Evolutionary conservation across 345 rosid species (phyloP).

Genomic region (Stellera chamaejasme): DNA sequence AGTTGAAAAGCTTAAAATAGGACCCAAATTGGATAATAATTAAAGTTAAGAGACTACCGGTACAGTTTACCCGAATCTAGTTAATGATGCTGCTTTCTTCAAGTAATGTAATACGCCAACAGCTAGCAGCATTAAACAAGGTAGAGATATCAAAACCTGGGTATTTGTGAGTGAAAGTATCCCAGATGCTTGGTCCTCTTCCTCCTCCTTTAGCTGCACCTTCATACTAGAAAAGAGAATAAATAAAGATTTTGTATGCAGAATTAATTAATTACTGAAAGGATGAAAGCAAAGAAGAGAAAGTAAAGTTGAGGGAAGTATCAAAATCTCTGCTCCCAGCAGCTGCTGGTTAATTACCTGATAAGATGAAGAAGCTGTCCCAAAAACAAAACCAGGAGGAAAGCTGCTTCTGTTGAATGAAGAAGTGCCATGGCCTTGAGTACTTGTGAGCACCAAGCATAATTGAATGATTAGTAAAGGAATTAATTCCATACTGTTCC

Average conservation of each 20-base stretch:
- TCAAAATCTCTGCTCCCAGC: too few species aligned
- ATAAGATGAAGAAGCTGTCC: constrained; percentile 37
- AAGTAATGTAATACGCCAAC: too few species aligned
- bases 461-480: too few species aligned
- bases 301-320: background rate
- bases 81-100: too few species aligned
- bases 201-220: constrained; percentile 22
- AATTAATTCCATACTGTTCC: too few species aligned
- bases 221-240: constrained; percentile 24
- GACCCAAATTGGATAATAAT: too few species aligned
- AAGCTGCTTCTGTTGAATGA: constrained; percentile 21
- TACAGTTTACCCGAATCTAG: too few species aligned
- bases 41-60: too few species aligned
- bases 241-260: background rate
- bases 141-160: constrained; percentile 19
- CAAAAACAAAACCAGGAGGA: constrained; percentile 29
- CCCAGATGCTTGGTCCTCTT: constrained; percentile 35
- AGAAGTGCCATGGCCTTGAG: background rate
- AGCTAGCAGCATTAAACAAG: too few species aligned
- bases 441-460: too few species aligned
- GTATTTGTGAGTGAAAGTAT: constrained; percentile 30
- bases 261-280: background rate
- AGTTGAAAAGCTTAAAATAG: too few species aligned
- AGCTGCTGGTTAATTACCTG: constrained; percentile 14
- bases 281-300: background rate